Percentiles rank a stretch among this genome's conserved stretches.
phyloP scores from a whole-genome alignment of 768 basidiomycete species.

The Exsudoporus frostii region DNA sequence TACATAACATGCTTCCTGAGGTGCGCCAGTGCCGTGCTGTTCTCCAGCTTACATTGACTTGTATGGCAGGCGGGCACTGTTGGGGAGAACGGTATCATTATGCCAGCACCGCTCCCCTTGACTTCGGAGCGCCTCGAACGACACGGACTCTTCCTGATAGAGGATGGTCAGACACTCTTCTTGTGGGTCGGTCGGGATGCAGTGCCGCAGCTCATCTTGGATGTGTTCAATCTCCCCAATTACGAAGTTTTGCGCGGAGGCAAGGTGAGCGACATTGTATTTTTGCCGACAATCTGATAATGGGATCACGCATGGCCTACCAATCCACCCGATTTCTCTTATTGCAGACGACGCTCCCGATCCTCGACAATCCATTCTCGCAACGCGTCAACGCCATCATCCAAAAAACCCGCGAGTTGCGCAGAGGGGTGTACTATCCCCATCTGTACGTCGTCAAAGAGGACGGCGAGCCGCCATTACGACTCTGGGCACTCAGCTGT shows the following conservation, averaged over 20 bases:
- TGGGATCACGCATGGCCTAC: background rate
- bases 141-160: conserved; percentile 94
- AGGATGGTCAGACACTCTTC: conserved; percentile 97
- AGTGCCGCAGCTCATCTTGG: conserved; percentile 90
- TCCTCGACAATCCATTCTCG: conserved; percentile 92
- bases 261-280: conserved; percentile 53
- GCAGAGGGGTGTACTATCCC: conserved; percentile 88
- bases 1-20: conserved; percentile 95
- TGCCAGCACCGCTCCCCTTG: conserved; percentile 85
- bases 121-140: conserved; percentile 94
- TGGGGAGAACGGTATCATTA: conserved; percentile 81
- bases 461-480: conserved; percentile 91
- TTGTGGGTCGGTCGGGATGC: conserved; percentile 98
- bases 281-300: background rate
- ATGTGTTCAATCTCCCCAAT: conserved; percentile 87
- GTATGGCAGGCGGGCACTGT: conserved; percentile 76
- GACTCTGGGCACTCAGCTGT: conserved; percentile 92
- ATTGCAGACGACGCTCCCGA: conserved; percentile 78
- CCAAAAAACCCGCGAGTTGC: conserved; percentile 92
- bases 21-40: conserved; percentile 37
- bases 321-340: background rate
- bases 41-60: conserved; percentile 1
- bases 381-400: conserved; percentile 92
- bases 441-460: conserved; percentile 97
- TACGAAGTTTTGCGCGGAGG: conserved; percentile 91